Percentiles rank a stretch among this genome's conserved stretches.
These are phyloP conservation scores for Phytophthora hybrid DNA, from an alignment of 352 stramenopile species.

Conservation along the genomic window DNA sequence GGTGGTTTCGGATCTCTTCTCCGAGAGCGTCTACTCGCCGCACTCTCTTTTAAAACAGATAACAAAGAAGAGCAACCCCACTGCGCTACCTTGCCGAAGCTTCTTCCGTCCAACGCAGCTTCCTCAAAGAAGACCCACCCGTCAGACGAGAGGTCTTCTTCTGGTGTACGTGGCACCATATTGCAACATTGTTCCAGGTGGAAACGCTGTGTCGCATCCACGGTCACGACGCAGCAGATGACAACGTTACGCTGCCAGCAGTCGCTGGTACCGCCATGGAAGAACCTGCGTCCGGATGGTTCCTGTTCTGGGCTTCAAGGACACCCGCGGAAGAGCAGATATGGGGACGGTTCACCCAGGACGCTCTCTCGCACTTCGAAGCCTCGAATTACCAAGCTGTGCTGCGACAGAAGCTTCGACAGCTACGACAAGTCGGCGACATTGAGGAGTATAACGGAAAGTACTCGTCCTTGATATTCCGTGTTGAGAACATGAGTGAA, in stretches of 20 bases:
- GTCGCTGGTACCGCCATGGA: neutral
- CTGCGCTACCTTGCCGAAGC: neutral
- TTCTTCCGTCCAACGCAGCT: neutral
- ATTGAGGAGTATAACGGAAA: neutral
- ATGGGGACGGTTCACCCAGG: neutral
- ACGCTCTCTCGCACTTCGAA: neutral
- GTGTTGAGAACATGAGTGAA: too few species aligned
- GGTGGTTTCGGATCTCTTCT: neutral
- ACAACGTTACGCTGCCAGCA: neutral
- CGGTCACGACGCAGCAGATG: neutral
- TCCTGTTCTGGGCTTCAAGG: neutral
- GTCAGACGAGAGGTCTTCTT: neutral
- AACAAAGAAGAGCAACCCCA: neutral
- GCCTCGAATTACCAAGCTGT: neutral
- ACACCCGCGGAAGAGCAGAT: neutral
- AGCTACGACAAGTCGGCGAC: neutral
- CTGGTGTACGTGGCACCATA: neutral
- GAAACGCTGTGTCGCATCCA: neutral
- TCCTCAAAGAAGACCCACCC: neutral
- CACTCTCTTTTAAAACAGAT: slow-evolving; percentile 7
- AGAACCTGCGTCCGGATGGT: neutral
- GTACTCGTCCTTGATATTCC: neutral
- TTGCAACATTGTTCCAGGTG: slow-evolving; percentile 3
- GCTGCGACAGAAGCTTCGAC: neutral
- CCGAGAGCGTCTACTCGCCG: neutral